Conservation (phyloP, 176 grass and related monocot species). For the Pontederia paniculata region DNA sequence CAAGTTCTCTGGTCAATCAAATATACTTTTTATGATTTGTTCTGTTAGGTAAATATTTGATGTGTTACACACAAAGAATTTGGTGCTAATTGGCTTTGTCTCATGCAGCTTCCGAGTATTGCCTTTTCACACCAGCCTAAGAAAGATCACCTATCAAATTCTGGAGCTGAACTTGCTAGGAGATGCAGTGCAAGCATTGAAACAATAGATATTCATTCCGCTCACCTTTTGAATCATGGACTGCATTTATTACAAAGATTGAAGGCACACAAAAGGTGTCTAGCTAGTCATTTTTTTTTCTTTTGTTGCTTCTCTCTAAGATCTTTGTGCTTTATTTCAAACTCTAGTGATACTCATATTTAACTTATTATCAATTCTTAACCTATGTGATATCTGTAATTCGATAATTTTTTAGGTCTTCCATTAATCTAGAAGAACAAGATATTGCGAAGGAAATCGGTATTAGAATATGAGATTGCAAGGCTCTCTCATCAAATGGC, state of each 20-base stretch:
- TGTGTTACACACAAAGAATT: too few species aligned
- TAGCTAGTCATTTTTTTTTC: conserved; percentile 22
- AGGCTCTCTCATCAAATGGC: conserved; percentile 57
- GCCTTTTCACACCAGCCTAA: not conserved
- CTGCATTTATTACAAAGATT: conserved; percentile 69
- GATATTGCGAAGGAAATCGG: conserved; percentile 60
- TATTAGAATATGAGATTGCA: conserved; percentile 76
- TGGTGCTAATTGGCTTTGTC: too few species aligned
- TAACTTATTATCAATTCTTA: not conserved
- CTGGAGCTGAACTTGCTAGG: conserved; percentile 4
- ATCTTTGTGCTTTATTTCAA: not conserved
- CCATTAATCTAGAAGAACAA: conserved; percentile 31
- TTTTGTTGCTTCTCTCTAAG: not conserved
- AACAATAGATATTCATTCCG: conserved; percentile 48
- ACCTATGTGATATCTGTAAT: not conserved
- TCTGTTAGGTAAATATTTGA: too few species aligned
- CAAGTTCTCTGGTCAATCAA: too few species aligned
- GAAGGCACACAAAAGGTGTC: conserved; percentile 47
- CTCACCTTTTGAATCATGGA: conserved; percentile 72
- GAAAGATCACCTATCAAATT: not conserved
- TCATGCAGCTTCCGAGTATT: not conserved
- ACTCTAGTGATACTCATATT: not conserved
- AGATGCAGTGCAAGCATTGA: conserved; percentile 18
- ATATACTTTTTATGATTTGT: too few species aligned
- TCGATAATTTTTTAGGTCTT: conserved; percentile 12